Conservation (phyloP, 1,284 basidiomycete species). For the Pterulicium gracile region DNA sequence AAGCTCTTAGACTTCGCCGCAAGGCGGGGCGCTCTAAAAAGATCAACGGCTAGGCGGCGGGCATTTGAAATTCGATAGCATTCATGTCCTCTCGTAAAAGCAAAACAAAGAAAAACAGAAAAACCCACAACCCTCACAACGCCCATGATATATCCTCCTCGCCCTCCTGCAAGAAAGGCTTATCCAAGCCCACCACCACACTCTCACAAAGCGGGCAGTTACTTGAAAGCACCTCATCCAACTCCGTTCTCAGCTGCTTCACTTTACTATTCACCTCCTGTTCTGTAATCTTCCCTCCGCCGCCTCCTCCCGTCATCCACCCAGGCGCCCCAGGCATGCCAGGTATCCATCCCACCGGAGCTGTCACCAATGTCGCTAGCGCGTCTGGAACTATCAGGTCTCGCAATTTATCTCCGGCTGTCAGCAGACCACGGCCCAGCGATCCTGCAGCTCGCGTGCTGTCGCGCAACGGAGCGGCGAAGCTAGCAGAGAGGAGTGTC, state of each 20-base stretch:
- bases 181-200: conserved; percentile 76
- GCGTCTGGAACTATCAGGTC: conserved; percentile 91
- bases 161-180: conserved; percentile 73
- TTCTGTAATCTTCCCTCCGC: conserved; percentile 34
- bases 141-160: conserved; percentile 79
- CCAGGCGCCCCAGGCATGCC: conserved; percentile 26
- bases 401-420: conserved; percentile 80
- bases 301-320: conserved; percentile 21
- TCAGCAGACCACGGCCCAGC: conserved; percentile 72
- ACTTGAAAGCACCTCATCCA: conserved; percentile 81
- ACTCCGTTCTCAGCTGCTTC: conserved; percentile 64
- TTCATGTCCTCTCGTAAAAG: not conserved
- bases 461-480: conserved; percentile 47
- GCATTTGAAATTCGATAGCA: not conserved
- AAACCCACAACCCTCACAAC: no score
- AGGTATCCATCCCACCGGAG: conserved; percentile 55
- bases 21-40: conserved; percentile 69
- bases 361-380: conserved; percentile 61
- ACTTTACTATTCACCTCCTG: conserved; percentile 47
- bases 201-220: conserved; percentile 89
- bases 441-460: conserved; percentile 50
- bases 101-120: no score
- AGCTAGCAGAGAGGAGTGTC: conserved; percentile 64
- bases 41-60: conserved; percentile 33
- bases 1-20: conserved; percentile 57